Percentiles rank a stretch among this genome's conserved stretches.
These are phyloP conservation scores for Apiotrichum laibachii DNA, from an alignment of 1,284 basidiomycete species.

Conservation along the genomic window DNA sequence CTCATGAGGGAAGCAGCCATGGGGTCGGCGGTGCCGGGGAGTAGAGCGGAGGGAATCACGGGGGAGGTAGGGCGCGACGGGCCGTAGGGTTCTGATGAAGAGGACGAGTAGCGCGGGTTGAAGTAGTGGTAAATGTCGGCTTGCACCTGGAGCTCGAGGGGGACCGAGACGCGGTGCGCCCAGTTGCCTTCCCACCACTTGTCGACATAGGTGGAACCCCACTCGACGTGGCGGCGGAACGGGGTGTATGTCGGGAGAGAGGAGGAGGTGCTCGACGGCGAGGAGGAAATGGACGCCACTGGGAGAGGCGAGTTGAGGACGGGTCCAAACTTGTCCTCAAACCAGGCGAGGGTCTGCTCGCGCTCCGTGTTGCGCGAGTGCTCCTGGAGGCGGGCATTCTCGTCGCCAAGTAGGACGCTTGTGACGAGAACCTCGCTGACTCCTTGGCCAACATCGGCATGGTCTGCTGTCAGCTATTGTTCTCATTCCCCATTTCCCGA, in stretches of 20 bases:
- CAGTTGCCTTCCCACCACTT: conserved; percentile 5
- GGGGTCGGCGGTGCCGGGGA: no score
- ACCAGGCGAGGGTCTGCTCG: neutral
- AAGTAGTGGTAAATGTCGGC: neutral
- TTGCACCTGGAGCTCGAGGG: neutral
- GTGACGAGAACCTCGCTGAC: neutral
- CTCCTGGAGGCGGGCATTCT: neutral
- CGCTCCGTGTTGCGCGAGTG: neutral
- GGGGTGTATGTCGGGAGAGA: neutral
- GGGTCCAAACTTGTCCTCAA: conserved; percentile 4
- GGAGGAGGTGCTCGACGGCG: neutral
- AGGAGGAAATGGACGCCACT: neutral
- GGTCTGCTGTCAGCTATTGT: conserved; percentile 6
- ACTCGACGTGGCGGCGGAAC: neutral
- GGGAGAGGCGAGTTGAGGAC: conserved; percentile 1
- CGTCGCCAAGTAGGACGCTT: neutral
- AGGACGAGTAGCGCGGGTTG: neutral
- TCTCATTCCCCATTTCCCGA: neutral
- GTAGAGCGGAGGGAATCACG: no score
- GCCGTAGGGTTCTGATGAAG: neutral
- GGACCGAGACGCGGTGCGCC: neutral
- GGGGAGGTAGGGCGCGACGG: neutral
- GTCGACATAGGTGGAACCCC: conserved; percentile 2
- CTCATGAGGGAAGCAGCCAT: no score
- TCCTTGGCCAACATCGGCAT: conserved; percentile 3